A percentile compares a stretch with the other conserved stretches of the same genome.
Evolutionary conservation across 2,329 filamentous ascomycete species (phyloP).

Genomic region (Fusarium tuaranense): DNA sequence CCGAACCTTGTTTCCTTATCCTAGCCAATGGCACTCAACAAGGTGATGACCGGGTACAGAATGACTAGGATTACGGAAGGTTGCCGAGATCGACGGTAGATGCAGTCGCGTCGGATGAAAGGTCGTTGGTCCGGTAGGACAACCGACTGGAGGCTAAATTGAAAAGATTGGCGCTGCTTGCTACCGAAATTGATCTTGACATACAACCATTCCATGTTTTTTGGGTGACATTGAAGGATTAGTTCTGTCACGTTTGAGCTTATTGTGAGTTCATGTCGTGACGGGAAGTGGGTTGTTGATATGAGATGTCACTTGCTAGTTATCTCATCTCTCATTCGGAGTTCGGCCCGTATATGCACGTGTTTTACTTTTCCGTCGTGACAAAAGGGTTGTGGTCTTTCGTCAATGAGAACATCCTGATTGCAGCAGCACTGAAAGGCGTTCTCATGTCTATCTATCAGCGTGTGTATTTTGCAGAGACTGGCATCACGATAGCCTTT

Average conservation of each 20-base stretch:
- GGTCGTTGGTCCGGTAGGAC: background rate
- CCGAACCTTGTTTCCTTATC: slow-evolving; percentile 1
- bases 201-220: background rate
- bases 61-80: background rate
- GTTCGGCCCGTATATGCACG: background rate
- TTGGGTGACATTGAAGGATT: background rate
- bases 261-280: background rate
- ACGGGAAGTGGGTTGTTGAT: background rate
- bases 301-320: background rate
- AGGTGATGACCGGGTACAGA: background rate
- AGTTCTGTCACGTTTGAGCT: background rate
- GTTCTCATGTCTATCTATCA: too few species aligned
- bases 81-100: slow-evolving; percentile 10
- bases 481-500: background rate
- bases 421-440: too few species aligned
- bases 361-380: background rate
- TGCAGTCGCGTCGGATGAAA: background rate
- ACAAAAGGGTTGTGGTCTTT: background rate
- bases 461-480: too few species aligned
- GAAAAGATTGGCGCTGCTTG: background rate
- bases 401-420: background rate
- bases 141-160: background rate
- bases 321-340: background rate
- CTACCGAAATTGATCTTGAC: background rate
- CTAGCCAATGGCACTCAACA: background rate